Percentiles rank a stretch among this genome's conserved stretches.
Conservation (phyloP, 805 yeast species). For the Candida morakotiae region DNA sequence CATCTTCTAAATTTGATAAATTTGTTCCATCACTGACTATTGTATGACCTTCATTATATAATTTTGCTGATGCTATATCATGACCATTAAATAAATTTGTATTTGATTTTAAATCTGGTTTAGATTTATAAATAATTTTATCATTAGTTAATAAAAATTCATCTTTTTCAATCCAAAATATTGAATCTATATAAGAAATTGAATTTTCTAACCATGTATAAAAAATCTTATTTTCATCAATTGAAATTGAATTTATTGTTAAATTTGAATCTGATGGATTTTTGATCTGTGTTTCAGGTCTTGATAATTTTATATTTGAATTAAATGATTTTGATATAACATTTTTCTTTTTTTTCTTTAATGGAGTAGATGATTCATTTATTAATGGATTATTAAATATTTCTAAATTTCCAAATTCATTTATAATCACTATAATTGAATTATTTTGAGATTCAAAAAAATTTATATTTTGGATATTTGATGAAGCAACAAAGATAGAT, state of each 20-base stretch:
- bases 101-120: conserved; percentile 38
- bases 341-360: conserved; percentile 38
- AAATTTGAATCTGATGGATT: conserved; percentile 25
- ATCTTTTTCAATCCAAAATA: conserved; percentile 43
- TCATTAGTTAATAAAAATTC: conserved; percentile 18
- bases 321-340: conserved; percentile 51
- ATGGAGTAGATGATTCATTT: conserved; percentile 30
- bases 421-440: conserved; percentile 48
- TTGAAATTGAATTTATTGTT: conserved; percentile 24
- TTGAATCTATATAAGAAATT: conserved; percentile 52
- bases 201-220: conserved; percentile 64
- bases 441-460: conserved; percentile 28
- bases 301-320: conserved; percentile 41
- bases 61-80: conserved; percentile 50
- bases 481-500: conserved; percentile 64
- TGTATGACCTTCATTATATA: conserved; percentile 59
- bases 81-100: conserved; percentile 45
- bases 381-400: conserved; percentile 57
- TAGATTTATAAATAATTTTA: conserved; percentile 29
- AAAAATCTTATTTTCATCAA: conserved; percentile 30
- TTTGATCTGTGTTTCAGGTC: conserved; percentile 41
- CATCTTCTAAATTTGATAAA: conserved; percentile 49
- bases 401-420: conserved; percentile 75
- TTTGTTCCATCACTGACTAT: conserved; percentile 63
- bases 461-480: conserved; percentile 49